Evolutionary conservation across 371 early-diverging fungal species (phyloP).

Genomic region (Zopfochytrium polystomum): DNA sequence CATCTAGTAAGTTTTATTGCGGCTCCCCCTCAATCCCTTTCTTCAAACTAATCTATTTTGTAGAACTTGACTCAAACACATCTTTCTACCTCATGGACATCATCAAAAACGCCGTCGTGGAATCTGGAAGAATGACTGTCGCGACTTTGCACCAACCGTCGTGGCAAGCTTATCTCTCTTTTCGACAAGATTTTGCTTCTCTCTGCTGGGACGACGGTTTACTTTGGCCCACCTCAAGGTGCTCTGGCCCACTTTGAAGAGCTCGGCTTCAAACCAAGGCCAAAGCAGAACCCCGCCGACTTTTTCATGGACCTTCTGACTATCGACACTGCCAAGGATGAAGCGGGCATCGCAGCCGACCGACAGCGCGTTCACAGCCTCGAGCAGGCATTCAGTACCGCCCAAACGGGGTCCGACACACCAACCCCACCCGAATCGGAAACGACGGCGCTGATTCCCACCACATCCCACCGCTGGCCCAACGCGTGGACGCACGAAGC

Average conservation of each 20-base stretch:
- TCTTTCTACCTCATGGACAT: conserved; percentile 38
- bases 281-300: no score
- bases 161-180: conserved; percentile 77
- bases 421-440: no score
- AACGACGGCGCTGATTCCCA: no score
- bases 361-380: no score
- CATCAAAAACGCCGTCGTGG: conserved; percentile 21
- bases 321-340: no score
- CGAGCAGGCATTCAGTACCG: no score
- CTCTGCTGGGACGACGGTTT: conserved; percentile 31
- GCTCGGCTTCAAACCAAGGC: conserved; percentile 41
- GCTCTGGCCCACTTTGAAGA: conserved; percentile 38
- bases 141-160: conserved; percentile 92
- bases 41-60: conserved; percentile 85
- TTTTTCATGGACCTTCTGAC: no score
- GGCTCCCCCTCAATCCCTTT: conserved; percentile 74
- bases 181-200: conserved; percentile 85
- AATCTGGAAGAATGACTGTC: conserved; percentile 64
- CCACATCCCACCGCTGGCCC: no score
- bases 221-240: conserved; percentile 43
- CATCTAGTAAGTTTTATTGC: conserved; percentile 89
- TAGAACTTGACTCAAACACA: conserved; percentile 71
- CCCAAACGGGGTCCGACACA: no score
- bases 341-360: no score
- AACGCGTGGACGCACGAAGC: no score